Conservation (phyloP, 73 alveolate genomes). For the Strombidium stylifer region DNA sequence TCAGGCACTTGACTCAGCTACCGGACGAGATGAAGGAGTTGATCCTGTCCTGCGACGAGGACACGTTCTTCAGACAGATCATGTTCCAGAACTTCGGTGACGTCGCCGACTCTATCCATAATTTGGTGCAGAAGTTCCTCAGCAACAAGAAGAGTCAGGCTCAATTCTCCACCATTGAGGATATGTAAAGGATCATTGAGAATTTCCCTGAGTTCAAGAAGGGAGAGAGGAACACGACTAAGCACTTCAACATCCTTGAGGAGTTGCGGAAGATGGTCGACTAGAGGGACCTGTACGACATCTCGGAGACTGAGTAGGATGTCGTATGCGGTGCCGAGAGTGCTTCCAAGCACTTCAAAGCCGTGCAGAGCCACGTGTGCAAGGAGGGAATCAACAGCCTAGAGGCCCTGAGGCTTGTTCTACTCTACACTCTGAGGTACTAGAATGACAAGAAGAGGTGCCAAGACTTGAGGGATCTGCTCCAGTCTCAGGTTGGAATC, state of each 20-base stretch:
- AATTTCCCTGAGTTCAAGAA: conserved; percentile 80
- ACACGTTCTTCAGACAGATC: conserved; percentile 57
- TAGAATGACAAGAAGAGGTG: conserved; percentile 73
- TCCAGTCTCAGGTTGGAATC: conserved; percentile 55
- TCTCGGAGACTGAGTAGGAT: conserved; percentile 83
- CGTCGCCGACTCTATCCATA: conserved; percentile 80
- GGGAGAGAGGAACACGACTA: conserved; percentile 83
- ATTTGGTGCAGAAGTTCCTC: conserved; percentile 56
- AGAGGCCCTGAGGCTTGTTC: conserved; percentile 83
- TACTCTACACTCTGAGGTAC: conserved; percentile 85
- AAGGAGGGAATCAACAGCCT: conserved; percentile 54
- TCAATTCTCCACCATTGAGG: conserved; percentile 76
- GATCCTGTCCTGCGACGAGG: conserved; percentile 64
- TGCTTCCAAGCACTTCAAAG: conserved; percentile 58
- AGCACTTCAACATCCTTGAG: conserved; percentile 89
- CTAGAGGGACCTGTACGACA: conserved; percentile 68
- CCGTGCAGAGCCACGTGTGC: conserved; percentile 37
- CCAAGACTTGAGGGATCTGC: conserved; percentile 62
- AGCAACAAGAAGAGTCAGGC: conserved; percentile 53
- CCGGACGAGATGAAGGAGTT: conserved; percentile 53
- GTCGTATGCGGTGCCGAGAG: conserved; percentile 75
- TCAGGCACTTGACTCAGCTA: conserved; percentile 31
- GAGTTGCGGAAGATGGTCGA: conserved; percentile 84
- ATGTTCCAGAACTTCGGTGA: conserved; percentile 92
- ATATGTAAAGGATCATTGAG: conserved; percentile 80